Percentiles rank a stretch among this genome's conserved stretches.
phyloP scores from a whole-genome alignment of 2,329 filamentous ascomycete species.

The Chaetomiaceae sp. region DNA sequence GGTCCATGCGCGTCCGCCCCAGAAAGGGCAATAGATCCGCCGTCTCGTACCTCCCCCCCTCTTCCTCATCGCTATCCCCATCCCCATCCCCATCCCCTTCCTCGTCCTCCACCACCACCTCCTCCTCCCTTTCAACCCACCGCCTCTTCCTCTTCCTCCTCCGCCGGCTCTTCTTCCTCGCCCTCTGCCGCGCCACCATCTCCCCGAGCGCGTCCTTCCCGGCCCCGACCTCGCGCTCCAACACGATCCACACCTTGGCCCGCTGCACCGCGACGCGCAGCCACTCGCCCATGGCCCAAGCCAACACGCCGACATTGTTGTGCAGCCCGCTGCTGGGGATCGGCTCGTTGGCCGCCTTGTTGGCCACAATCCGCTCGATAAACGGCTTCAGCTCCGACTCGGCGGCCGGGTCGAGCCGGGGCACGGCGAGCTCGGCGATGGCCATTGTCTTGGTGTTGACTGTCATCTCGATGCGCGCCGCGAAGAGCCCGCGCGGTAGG shows the following conservation, averaged over 20 bases:
- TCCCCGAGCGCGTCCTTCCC: constrained; percentile 32
- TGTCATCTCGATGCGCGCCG: constrained; percentile 52
- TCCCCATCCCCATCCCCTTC: constrained; percentile 27
- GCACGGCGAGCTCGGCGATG: constrained; percentile 51
- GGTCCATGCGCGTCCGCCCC: constrained; percentile 49
- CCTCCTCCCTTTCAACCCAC: not conserved
- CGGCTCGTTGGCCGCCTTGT: not conserved
- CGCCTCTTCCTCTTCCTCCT: not conserved
- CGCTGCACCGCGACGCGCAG: constrained; percentile 56
- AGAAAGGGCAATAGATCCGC: constrained; percentile 51
- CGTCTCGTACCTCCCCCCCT: constrained; percentile 28
- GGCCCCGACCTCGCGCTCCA: constrained; percentile 46
- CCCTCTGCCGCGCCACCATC: constrained; percentile 32
- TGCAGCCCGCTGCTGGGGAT: constrained; percentile 39
- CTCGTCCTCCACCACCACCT: constrained; percentile 18
- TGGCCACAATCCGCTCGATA: constrained; percentile 40
- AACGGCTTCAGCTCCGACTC: constrained; percentile 55
- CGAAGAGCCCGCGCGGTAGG: constrained; percentile 51
- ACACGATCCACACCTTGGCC: constrained; percentile 57
- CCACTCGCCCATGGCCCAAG: constrained; percentile 68
- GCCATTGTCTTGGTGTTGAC: constrained; percentile 51
- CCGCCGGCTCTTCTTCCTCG: constrained; percentile 4
- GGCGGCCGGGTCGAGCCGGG: constrained; percentile 54
- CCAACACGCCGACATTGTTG: constrained; percentile 55
- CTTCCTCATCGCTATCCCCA: constrained; percentile 26